Conservation (phyloP, 2,329 filamentous ascomycete species). For the Trichoderma sp. region DNA sequence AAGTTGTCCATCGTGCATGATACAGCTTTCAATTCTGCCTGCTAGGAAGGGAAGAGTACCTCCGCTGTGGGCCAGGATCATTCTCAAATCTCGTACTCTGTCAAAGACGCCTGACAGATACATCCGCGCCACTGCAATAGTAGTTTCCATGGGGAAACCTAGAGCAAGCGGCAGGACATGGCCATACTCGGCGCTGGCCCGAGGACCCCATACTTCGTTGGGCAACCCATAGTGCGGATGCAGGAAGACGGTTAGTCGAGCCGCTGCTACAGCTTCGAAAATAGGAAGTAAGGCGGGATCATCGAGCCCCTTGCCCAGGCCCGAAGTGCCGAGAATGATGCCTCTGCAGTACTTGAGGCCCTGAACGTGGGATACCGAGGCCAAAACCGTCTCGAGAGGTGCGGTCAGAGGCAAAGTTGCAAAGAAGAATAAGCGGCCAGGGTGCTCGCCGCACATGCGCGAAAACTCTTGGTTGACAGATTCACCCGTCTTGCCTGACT, state of each 20-base stretch:
- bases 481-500: slow-evolving; percentile 63
- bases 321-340: slow-evolving; percentile 85
- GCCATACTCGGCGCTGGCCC: slow-evolving; percentile 69
- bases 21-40: slow-evolving; percentile 84
- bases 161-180: slow-evolving; percentile 84
- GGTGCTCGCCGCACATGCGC: slow-evolving; percentile 64
- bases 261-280: slow-evolving; percentile 67
- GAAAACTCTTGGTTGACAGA: slow-evolving; percentile 79
- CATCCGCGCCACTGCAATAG: slow-evolving; percentile 86
- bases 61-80: slow-evolving; percentile 85
- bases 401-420: slow-evolving; percentile 78
- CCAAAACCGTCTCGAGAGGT: slow-evolving; percentile 59
- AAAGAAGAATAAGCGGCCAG: slow-evolving; percentile 77
- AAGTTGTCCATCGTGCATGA: slow-evolving; percentile 78
- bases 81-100: slow-evolving; percentile 64
- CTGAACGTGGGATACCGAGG: slow-evolving; percentile 64
- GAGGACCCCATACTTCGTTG: slow-evolving; percentile 73
- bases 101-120: slow-evolving; percentile 85
- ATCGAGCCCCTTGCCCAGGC: slow-evolving; percentile 77
- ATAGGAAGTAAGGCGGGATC: slow-evolving; percentile 73
- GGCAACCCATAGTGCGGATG: slow-evolving; percentile 93
- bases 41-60: slow-evolving; percentile 88
- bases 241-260: slow-evolving; percentile 71
- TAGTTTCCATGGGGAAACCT: slow-evolving; percentile 90
- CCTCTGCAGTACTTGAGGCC: slow-evolving; percentile 71